Conservation (phyloP, 2,329 filamentous ascomycete species). For the Monosporascus sp. region DNA sequence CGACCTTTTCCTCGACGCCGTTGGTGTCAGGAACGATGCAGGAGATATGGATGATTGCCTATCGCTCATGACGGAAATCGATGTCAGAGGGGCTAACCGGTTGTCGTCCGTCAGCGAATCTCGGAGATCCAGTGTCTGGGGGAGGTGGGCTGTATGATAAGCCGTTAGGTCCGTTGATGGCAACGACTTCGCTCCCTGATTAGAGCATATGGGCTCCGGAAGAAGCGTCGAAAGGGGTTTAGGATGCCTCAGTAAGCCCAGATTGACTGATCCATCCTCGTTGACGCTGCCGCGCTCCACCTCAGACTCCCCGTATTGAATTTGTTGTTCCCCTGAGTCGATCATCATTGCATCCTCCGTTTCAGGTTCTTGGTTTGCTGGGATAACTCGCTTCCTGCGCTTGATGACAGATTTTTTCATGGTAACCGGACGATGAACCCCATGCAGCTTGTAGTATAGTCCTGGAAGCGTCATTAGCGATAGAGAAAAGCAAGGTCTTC, state of each 20-base stretch:
- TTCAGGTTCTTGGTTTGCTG: constrained; percentile 53
- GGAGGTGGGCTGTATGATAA: constrained; percentile 43
- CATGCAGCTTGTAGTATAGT: constrained; percentile 93
- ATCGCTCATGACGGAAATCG: constrained; percentile 39
- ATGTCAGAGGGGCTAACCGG: constrained; percentile 50
- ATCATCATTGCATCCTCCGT: constrained; percentile 36
- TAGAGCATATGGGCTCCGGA: constrained; percentile 39
- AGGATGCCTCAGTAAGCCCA: constrained; percentile 48
- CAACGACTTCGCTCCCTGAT: constrained; percentile 38
- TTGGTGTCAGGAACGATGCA: constrained; percentile 51
- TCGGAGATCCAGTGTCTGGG: constrained; percentile 32
- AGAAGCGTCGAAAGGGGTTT: constrained; percentile 41
- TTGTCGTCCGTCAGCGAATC: constrained; percentile 50
- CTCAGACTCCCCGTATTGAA: constrained; percentile 29
- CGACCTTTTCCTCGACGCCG: constrained; percentile 54
- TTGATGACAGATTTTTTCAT: constrained; percentile 99
- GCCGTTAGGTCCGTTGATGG: constrained; percentile 41
- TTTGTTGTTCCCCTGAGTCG: constrained; percentile 42
- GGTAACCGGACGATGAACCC: constrained; percentile 85
- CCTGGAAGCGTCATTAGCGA: constrained; percentile 47
- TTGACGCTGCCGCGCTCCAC: constrained; percentile 53
- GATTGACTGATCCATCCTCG: constrained; percentile 59
- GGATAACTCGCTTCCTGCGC: constrained; percentile 87
- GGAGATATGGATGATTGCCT: constrained; percentile 55
- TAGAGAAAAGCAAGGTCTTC: background rate